Base-by-base conservation (phyloP, 1,284 basidiomycete species). In the Abortiporus biennis region DNA sequence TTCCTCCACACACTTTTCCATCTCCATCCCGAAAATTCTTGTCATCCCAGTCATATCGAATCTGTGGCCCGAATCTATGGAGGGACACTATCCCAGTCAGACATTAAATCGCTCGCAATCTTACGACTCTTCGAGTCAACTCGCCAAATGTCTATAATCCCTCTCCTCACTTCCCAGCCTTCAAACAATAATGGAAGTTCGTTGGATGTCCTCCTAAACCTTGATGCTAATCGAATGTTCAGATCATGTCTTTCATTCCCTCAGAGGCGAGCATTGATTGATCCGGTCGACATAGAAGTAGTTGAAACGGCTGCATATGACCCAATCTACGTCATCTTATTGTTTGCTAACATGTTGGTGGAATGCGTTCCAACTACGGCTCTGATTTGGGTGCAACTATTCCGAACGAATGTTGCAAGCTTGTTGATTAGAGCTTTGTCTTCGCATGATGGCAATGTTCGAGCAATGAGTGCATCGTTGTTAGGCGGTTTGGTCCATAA, bases 351-450 rank as follows among this genome's bases (percentile, higher is more conserved):
- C 40, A 73, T 80, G 50, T 64, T 92, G 21, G 60, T 65, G 0
- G 78, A 82, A 24, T 66, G 68, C 36, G 70, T 67, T 11, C 77
- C 81, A 0, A 58, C 77, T 0, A 77, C 79, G 0, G 76, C 81
- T 0, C 65, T 85, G 45, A 77, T 74, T 23, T 96, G 92, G 92
- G 82, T 96, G 9, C 81, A 90, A 52, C 59, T 97, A 5, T 81
- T 93, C 57, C 68, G 91, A 45, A 88, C 84, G 15, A 94, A 95
- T 52, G 70, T 84, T 3, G 70, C 89, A 9, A 79, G 88, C 27
- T 54, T 97, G 25, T 71, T 87, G 1, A 72, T 96, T 16, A 78
- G 85, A 27, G 74, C 78, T 0, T 59, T 96, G 38, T 86, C 91
- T 0, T 80, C 85, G 1, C 78, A 78, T 44, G 78, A 87, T 51